Evolutionary conservation across 1,139 yeast species (phyloP).

Genomic region (Blastobotrys petasosporus): DNA sequence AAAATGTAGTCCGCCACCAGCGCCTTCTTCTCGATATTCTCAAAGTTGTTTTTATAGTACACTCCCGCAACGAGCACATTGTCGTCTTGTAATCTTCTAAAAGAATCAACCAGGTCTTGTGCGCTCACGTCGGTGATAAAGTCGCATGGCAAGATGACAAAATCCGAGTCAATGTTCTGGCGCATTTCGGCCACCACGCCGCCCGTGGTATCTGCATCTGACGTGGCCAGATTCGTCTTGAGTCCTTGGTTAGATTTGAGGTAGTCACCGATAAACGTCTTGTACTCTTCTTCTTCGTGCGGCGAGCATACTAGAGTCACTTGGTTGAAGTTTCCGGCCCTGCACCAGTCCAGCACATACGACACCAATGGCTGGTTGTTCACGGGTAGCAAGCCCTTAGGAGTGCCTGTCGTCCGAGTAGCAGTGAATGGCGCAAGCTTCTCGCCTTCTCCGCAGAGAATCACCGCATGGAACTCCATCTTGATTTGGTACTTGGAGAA

Average conservation of each 20-base stretch:
- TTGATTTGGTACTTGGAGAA: constrained; percentile 1
- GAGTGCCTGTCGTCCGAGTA: constrained; percentile 47
- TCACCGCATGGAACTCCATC: constrained; percentile 90
- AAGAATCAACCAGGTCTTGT: constrained; percentile 76
- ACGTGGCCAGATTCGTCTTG: no score
- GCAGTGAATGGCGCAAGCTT: constrained; percentile 64
- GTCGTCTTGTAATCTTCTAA: constrained; percentile 62
- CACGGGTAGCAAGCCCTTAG: constrained; percentile 83
- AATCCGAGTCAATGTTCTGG: constrained; percentile 41
- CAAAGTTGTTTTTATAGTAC: constrained; percentile 64
- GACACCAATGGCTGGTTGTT: constrained; percentile 89
- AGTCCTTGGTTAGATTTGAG: constrained; percentile 9
- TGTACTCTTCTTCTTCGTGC: constrained; percentile 12
- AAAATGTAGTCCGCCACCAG: constrained; percentile 56
- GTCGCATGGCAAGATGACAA: constrained; percentile 87
- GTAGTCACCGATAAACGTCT: constrained; percentile 5
- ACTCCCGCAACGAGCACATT: constrained; percentile 57
- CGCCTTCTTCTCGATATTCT: constrained; percentile 69
- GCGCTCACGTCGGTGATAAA: constrained; percentile 90
- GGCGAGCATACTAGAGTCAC: constrained; percentile 48
- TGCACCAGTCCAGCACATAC: constrained; percentile 91
- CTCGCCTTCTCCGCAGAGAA: constrained; percentile 81
- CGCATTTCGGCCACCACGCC: constrained; percentile 48
- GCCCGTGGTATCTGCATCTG: constrained; percentile 41
- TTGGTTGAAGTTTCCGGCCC: constrained; percentile 46